Base-by-base conservation (phyloP, 257 asterid genomes). In the Coffea canephora region DNA sequence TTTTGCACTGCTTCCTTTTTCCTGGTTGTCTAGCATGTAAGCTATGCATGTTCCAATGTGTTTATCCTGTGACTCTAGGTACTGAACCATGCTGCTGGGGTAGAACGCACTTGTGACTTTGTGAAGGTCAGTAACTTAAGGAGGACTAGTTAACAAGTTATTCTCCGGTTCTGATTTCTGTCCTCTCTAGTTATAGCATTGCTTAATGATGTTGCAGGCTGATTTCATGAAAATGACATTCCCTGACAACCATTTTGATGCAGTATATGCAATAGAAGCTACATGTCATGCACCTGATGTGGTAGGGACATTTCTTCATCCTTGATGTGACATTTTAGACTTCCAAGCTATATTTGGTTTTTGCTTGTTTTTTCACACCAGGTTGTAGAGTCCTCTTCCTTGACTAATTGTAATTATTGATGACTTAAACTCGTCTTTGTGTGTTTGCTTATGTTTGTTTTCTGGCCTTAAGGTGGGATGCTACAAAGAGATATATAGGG, bases 171-270 rank as follows among this genome's bases (percentile, higher is more conserved):
- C 67, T 66, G 39, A 76, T 55, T 75, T 69, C 41, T 77, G 25
- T 73, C 48, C 52, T 48, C 65, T 78, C 52, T 43, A 34, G 16
- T 74, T 83, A 55, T 88, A 83, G 79, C 10, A 31, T 55, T 62
- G 77, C 73, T 15, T 61, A 21, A 57, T 81, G 69, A 80, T 69
- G 43, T 46, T 82, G 84, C 95, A 96, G 98, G 97, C 94, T 41
- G 99, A 96, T 89, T 96, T 96, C 91, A 96, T 96, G 99, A 91
- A 94, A 79, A 94, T 96, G 97, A 92, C 99, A 39, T 92, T 94
- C 79, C 92, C 97, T 8, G 98, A 96, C 83, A 89, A 90, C 66
- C 88, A 86, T 82, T 96, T 88, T 55, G 99, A 96, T 86, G 98
- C 99, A 76, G 95, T 91, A 48, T 96, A 96, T 78, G 99, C 98